These are phyloP conservation scores for Serendipita sp. DNA, from an alignment of 768 basidiomycete species.

Conservation along the genomic window DNA sequence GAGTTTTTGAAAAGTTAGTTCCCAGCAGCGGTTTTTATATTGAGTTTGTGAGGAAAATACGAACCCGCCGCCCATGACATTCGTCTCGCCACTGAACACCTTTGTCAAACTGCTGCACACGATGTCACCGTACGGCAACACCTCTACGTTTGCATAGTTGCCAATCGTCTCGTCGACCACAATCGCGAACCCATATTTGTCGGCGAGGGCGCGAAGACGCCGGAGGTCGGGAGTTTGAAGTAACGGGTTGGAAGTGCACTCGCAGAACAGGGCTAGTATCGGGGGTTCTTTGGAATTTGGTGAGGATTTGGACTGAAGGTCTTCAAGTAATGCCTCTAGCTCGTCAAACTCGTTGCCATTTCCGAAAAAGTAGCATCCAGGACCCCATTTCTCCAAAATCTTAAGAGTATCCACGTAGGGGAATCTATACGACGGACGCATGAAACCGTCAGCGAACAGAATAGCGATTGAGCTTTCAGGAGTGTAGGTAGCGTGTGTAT, in stretches of 20 bases:
- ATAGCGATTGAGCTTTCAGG: too few species aligned
- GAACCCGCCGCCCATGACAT: slow-evolving; percentile 97
- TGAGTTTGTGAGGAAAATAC: slow-evolving; percentile 15
- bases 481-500: not conserved
- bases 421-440: slow-evolving; percentile 38
- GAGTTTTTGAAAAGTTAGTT: too few species aligned
- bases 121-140: slow-evolving; percentile 72
- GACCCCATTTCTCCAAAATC: slow-evolving; percentile 89
- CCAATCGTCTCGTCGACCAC: slow-evolving; percentile 92
- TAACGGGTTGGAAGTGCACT: slow-evolving; percentile 93
- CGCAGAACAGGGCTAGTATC: slow-evolving; percentile 69
- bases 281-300: slow-evolving; percentile 36
- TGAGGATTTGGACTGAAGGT: slow-evolving; percentile 19
- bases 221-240: slow-evolving; percentile 69
- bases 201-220: slow-evolving; percentile 60
- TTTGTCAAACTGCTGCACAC: slow-evolving; percentile 87
- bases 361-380: slow-evolving; percentile 81
- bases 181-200: slow-evolving; percentile 75
- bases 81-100: slow-evolving; percentile 85
- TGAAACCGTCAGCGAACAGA: not conserved
- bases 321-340: slow-evolving; percentile 46
- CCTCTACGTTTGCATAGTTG: slow-evolving; percentile 86
- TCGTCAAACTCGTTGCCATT: slow-evolving; percentile 61
- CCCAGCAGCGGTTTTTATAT: not conserved
- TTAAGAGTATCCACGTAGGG: slow-evolving; percentile 93